Base-by-base conservation (phyloP, 2,329 filamentous ascomycete species). In the Laburnicola sp. region DNA sequence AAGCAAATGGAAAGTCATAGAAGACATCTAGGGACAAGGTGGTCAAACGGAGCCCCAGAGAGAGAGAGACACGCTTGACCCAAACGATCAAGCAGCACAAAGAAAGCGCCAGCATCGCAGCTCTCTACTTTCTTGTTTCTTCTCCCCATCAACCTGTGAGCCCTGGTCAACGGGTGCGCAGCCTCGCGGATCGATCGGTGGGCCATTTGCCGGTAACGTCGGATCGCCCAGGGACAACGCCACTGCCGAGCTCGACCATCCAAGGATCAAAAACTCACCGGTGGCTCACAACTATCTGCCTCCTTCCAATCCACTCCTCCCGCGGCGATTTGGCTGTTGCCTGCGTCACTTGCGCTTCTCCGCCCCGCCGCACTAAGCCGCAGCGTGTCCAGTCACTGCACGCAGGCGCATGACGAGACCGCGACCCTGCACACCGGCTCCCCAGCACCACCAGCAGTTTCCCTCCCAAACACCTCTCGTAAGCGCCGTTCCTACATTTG, bases 321-420 rank as follows among this genome's bases (percentile, higher is more conserved):
- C 36, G 27, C 41, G 32, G 28, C 42, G 2, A 16, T 16, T 21
- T 26, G 25, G 21, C 16, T n/a, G 28, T 36, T 21, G 32, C n/a
- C 36, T 40, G 25, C 10, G 38, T 40, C 43, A 32, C 41, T 30
- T 31, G 48, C 53, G 49, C 35, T 48, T 48, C 32, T 39, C 44
- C 59, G 45, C 53, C 57, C 53, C 48, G 52, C 49, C 16, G 16
- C 16, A 16, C 16, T 16, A 42, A 53, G 60, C 61, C 58, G 57
- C 60, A 54, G 42, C 54, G 31, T 45, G 48, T 27, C 46, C 52
- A 43, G 52, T 53, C 51, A 56, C 43, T 47, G 46, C 47, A 53
- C 38, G 45, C 38, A 56, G 53, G 61, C 63, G 65, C 61, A 64
- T 65, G 63, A 68, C 63, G 53, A 53, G 47, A 47, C 47, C 45